These are phyloP conservation scores for Thalassiosira hispida DNA, from an alignment of 352 stramenopile species.

Conservation along the genomic window DNA sequence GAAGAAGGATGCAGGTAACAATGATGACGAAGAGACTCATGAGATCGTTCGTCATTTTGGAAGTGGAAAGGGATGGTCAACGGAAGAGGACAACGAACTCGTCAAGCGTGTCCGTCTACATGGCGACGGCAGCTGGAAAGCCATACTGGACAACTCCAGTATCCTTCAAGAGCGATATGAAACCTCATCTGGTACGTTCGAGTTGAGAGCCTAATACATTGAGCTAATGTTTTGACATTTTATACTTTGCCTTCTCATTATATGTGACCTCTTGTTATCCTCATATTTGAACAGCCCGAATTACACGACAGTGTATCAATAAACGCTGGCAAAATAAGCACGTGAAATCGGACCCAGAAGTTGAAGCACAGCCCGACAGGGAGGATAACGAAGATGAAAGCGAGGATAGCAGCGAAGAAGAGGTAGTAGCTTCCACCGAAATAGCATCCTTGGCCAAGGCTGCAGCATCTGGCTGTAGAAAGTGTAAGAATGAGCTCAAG, in stretches of 20 bases:
- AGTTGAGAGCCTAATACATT: too few relatives aligned
- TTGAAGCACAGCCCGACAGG: too few relatives aligned
- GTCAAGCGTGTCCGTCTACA: background rate
- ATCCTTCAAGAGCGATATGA: background rate
- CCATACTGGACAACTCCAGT: background rate
- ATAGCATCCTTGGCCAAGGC: background rate
- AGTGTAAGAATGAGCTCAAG: constrained; percentile 13
- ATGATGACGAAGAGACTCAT: too few relatives aligned
- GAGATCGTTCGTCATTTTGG: too few relatives aligned
- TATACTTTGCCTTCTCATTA: too few relatives aligned
- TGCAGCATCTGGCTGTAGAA: constrained; percentile 21
- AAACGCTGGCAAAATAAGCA: too few relatives aligned
- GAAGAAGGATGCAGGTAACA: too few relatives aligned
- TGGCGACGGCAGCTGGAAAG: constrained; percentile 2
- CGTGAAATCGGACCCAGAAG: too few relatives aligned
- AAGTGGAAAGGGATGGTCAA: background rate
- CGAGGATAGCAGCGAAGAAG: background rate
- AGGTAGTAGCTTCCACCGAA: background rate
- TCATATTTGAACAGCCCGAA: too few relatives aligned
- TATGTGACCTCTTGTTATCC: too few relatives aligned
- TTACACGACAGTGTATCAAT: too few relatives aligned
- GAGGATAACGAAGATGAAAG: background rate
- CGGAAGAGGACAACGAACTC: constrained; percentile 11
- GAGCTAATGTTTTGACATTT: too few relatives aligned
- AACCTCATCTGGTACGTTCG: background rate